Conservation (phyloP, 2,329 filamentous ascomycete genomes). For the Microcyclospora tardicrescens region DNA sequence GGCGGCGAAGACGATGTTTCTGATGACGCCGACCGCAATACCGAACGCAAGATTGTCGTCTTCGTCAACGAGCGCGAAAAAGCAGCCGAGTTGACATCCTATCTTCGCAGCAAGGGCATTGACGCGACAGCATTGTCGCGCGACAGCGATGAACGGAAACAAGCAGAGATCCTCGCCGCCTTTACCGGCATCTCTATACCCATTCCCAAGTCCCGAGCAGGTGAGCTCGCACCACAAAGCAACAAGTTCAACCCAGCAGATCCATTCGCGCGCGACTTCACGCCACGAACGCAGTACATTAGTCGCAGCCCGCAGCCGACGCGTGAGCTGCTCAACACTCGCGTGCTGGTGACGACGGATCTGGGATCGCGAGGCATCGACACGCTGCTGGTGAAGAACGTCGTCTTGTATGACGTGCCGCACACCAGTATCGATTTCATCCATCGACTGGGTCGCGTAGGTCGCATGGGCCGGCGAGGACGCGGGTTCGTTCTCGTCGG, state of each 20-base stretch:
- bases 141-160: conserved; percentile 66
- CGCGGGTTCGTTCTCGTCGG: conserved; percentile 83
- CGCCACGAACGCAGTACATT: background rate
- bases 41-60: conserved; percentile 76
- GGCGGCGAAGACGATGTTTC: conserved; percentile 35
- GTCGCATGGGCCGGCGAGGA: conserved; percentile 82
- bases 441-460: conserved; percentile 81
- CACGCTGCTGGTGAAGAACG: conserved; percentile 78
- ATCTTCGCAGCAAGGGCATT: conserved; percentile 72
- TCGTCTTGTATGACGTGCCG: conserved; percentile 93
- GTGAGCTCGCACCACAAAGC: conserved; percentile 1
- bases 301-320: background rate
- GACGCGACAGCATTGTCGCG: conserved; percentile 75
- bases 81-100: conserved; percentile 66
- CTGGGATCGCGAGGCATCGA: conserved; percentile 87
- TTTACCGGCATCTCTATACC: conserved; percentile 46
- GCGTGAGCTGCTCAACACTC: conserved; percentile 58
- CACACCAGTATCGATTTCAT: conserved; percentile 98
- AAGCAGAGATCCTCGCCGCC: conserved; percentile 60
- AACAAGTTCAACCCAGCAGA: background rate
- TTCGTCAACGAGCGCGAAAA: conserved; percentile 96
- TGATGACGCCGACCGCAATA: conserved; percentile 34
- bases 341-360: conserved; percentile 89
- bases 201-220: background rate
- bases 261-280: too few relatives aligned